Base-by-base conservation (phyloP, 2,329 filamentous ascomycete genomes). In the Trichoderma polysporum region DNA sequence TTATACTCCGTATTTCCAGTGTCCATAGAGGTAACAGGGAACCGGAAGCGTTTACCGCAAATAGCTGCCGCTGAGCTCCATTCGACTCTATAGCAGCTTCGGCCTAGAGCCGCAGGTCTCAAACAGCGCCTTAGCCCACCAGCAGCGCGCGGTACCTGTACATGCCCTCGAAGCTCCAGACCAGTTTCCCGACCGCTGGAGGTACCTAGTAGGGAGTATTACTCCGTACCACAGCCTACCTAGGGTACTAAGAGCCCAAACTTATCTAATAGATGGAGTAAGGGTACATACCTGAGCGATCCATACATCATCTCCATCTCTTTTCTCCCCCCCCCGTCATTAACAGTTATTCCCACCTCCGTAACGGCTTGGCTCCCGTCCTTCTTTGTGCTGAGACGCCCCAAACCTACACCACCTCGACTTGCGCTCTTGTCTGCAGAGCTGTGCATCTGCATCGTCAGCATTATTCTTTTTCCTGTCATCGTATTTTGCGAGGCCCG, bases 351-450 rank as follows among this genome's bases (percentile, higher is more conserved):
- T 54, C 47, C 64, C 64, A 53, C 64, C 62, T 58, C 52, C 33
- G 49, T 53, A 56, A 66, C 64, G 64, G 57, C 22, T 63, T 59
- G 63, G 45, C 59, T 41, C 52, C 64, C 64, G 56, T 52, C 33
- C 27, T 52, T 35, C 60, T 66, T 33, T 49, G 57, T 56, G 41
- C 57, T 25, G 57, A 60, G 41, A 57, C 62, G 29, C 64, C 5
- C 59, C 54, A 31, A 57, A 22, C 56, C 33, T 37, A 49, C 64
- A 57, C 56, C 47, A 60, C 37, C 27, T 35, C 49, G 35, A 37
- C 52, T 19, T 45, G 47, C 35, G 60, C 50, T 45, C 17, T 35
- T 54, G 35, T 33, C 31, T 27, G 41, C n/a, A 47, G 37, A 59
- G 64, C 56, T 62, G 57, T 31, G 57, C 52, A 49, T 59, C 57